Percentiles rank a stretch among this genome's conserved stretches.
These are phyloP conservation scores for Ustilago shanxiensis DNA, from an alignment of 1,284 basidiomycete genomes.

Conservation along the genomic window DNA sequence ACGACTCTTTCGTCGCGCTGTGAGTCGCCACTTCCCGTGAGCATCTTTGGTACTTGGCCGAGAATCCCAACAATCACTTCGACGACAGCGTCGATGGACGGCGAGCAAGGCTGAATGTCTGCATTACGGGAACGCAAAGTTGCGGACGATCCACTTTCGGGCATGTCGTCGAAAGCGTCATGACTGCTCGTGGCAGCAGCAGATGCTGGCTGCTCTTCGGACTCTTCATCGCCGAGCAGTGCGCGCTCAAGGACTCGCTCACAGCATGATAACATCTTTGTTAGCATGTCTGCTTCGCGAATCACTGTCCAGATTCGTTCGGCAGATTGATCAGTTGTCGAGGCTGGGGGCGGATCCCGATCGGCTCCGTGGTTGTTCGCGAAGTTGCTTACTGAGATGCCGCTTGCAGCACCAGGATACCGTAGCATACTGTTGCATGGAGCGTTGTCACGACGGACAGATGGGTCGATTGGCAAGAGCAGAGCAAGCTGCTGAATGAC, in stretches of 20 bases:
- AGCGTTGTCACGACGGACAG: not conserved
- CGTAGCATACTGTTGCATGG: slow-evolving; percentile 3
- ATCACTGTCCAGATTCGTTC: slow-evolving; percentile 24
- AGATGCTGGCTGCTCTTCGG: not conserved
- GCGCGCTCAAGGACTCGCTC: slow-evolving; percentile 17
- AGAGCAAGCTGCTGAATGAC: slow-evolving; percentile 27
- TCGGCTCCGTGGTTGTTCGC: not conserved
- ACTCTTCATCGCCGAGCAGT: slow-evolving; percentile 18
- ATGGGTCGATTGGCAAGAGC: not conserved
- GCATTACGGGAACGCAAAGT: not conserved
- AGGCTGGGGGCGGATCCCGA: not conserved
- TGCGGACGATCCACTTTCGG: slow-evolving; percentile 18
- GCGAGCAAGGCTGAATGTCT: not conserved
- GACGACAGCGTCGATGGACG: slow-evolving; percentile 11
- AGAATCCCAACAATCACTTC: slow-evolving; percentile 18
- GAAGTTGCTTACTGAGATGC: slow-evolving; percentile 8
- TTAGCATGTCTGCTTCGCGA: slow-evolving; percentile 21
- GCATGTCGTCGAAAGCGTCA: slow-evolving; percentile 35
- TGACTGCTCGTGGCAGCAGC: not conserved
- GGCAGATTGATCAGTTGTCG: not conserved
- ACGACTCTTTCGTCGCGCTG: slow-evolving; percentile 28
- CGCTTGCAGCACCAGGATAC: slow-evolving; percentile 18
- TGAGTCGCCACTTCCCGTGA: slow-evolving; percentile 15
- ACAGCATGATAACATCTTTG: slow-evolving; percentile 17
- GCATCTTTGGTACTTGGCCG: slow-evolving; percentile 19